phyloP scores from a whole-genome alignment of 176 grass and related monocot species.

The Hordeum marinum region DNA sequence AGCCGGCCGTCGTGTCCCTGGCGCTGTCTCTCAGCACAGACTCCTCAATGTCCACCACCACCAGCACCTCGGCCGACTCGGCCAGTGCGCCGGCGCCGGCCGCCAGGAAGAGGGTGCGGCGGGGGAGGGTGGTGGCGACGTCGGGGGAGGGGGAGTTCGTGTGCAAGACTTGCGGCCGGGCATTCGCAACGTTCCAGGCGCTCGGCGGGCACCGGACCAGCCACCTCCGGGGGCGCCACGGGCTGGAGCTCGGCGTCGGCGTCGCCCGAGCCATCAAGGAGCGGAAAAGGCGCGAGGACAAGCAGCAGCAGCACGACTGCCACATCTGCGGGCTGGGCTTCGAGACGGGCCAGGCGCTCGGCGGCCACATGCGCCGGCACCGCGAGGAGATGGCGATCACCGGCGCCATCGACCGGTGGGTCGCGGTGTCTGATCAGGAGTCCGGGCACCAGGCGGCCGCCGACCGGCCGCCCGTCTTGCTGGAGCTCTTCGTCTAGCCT shows the following conservation, averaged over 20 bases:
- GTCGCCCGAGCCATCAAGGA: constrained; percentile 11
- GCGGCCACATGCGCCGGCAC: constrained; percentile 47
- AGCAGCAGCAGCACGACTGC: neutral
- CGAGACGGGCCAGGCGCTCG: neutral
- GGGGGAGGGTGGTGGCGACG: neutral
- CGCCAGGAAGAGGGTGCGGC: neutral
- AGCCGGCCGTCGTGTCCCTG: neutral
- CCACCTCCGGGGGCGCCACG: constrained; percentile 41
- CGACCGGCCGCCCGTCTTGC: neutral
- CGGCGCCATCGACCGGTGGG: neutral
- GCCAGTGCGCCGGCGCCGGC: neutral
- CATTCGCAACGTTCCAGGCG: constrained; percentile 44
- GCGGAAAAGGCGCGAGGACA: neutral
- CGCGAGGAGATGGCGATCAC: neutral
- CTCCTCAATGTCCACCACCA: neutral
- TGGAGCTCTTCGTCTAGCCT: neutral
- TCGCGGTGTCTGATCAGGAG: neutral
- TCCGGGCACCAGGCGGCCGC: neutral
- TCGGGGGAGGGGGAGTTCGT: neutral
- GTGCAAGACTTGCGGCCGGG: neutral
- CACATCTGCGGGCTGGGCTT: neutral
- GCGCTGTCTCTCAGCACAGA: neutral
- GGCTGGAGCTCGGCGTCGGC: constrained; percentile 38
- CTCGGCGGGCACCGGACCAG: constrained; percentile 60
- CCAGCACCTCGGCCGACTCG: neutral